Conservation (phyloP, 345 rosid species). For the Odontarrhena argentea region DNA sequence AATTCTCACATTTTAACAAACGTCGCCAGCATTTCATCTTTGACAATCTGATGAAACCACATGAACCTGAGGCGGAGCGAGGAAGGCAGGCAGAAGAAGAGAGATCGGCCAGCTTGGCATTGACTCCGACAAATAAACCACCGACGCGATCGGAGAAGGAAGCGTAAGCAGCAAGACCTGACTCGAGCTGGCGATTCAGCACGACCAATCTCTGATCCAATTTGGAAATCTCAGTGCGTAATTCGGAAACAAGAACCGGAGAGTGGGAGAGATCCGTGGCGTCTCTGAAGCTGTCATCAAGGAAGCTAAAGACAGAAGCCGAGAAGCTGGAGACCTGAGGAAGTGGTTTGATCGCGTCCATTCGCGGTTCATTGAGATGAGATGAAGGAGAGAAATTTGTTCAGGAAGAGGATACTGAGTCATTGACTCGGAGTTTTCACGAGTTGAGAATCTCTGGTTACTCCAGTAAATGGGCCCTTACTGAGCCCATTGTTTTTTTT, state of each 20-base stretch:
- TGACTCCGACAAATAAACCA: conserved; percentile 43
- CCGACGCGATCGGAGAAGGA: conserved; percentile 64
- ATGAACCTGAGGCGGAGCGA: conserved; percentile 53
- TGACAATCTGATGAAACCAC: not conserved
- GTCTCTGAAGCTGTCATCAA: conserved; percentile 55
- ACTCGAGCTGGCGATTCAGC: conserved; percentile 61
- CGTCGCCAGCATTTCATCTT: conserved; percentile 12
- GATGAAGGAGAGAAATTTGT: not conserved
- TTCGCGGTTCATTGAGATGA: conserved; percentile 36
- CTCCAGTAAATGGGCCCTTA: conserved; percentile 27
- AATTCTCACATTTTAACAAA: conserved; percentile 8
- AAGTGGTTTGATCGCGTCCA: conserved; percentile 55
- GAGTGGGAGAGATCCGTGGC: conserved; percentile 51
- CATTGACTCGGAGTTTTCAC: conserved; percentile 30
- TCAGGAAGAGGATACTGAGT: conserved; percentile 31
- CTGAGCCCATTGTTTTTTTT: not conserved
- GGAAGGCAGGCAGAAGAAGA: conserved; percentile 46
- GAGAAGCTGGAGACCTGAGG: conserved; percentile 57
- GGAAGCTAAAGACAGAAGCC: conserved; percentile 50
- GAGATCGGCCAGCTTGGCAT: conserved; percentile 57
- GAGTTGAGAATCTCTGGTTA: conserved; percentile 25
- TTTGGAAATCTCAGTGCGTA: conserved; percentile 57
- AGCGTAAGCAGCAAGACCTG: conserved; percentile 57
- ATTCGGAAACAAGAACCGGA: conserved; percentile 54
- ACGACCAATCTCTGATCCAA: conserved; percentile 56